Percentiles rank a stretch among this genome's conserved stretches.
Evolutionary conservation across 208 protist species (phyloP).

Genomic region (Acanthamoeba culbertsoni): DNA sequence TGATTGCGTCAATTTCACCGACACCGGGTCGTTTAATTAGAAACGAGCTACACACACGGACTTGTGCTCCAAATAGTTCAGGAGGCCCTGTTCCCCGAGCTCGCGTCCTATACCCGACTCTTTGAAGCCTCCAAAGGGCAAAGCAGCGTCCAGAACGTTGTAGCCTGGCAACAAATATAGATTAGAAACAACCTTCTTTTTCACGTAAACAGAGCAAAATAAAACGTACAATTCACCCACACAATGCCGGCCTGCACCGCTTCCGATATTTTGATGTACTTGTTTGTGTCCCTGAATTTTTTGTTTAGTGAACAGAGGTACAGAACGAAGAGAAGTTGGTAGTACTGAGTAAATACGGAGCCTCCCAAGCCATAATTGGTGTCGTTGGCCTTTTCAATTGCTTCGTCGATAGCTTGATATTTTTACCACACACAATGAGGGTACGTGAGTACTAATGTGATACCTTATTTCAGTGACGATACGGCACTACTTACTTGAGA

Average conservation of each 20-base stretch:
- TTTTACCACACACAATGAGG: no score
- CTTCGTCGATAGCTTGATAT: slow-evolving; percentile 77
- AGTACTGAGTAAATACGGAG: slow-evolving; percentile 88
- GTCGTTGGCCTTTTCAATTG: slow-evolving; percentile 88
- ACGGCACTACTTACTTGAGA: not conserved
- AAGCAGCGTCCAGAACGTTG: not conserved
- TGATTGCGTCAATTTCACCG: no score
- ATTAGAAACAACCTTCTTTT: not conserved
- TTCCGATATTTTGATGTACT: not conserved
- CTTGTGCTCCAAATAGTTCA: not conserved
- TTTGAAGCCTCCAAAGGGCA: slow-evolving; percentile 14
- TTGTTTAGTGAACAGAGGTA: not conserved
- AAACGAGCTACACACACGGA: not conserved
- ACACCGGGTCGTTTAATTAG: no score
- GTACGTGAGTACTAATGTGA: not conserved
- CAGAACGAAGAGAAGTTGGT: no score
- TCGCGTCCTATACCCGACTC: slow-evolving; percentile 13
- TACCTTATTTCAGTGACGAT: not conserved
- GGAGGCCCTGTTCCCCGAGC: slow-evolving; percentile 5
- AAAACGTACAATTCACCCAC: slow-evolving; percentile 12
- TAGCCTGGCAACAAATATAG: not conserved
- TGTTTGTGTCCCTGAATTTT: not conserved
- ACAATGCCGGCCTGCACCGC: not conserved
- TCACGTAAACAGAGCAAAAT: not conserved
- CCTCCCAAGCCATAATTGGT: slow-evolving; percentile 89